Conservation (phyloP, 768 basidiomycete genomes). For the Pseudohyphozyma bogoriensis region DNA sequence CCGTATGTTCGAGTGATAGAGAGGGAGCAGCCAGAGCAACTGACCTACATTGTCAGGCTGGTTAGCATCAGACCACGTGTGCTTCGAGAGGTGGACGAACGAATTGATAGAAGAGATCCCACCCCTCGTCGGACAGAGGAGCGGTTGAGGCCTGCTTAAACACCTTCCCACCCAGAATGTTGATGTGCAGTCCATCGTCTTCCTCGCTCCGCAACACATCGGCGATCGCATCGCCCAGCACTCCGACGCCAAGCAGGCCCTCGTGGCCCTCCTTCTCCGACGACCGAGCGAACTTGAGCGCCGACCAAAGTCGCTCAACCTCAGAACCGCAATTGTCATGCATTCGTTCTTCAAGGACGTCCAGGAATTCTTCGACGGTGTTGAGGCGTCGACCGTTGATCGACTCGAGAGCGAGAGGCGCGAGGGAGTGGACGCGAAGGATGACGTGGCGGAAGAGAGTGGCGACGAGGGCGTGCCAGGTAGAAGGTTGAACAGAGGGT, state of each 20-base stretch:
- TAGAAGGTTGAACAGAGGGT: background rate
- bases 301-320: constrained; percentile 17
- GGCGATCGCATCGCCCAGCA: constrained; percentile 9
- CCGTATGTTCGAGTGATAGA: constrained; percentile 8
- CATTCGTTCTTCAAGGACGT: constrained; percentile 9
- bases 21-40: constrained; percentile 22
- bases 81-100: background rate
- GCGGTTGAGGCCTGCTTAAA: background rate
- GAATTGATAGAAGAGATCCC: constrained; percentile 26
- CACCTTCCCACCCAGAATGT: constrained; percentile 13
- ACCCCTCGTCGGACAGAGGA: constrained; percentile 1
- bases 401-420: constrained; percentile 10
- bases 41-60: constrained; percentile 1
- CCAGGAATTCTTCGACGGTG: constrained; percentile 11
- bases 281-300: constrained; percentile 13
- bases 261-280: background rate
- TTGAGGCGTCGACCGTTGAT: background rate
- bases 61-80: no score
- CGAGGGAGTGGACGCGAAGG: constrained; percentile 12
- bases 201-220: constrained; percentile 1
- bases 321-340: background rate
- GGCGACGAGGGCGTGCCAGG: constrained; percentile 10
- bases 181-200: background rate
- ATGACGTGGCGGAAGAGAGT: constrained; percentile 21
- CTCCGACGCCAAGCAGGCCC: constrained; percentile 16